These are phyloP conservation scores for Trichoderma erinaceum DNA, from an alignment of 495 filamentous ascomycete genomes.

Conservation along the genomic window DNA sequence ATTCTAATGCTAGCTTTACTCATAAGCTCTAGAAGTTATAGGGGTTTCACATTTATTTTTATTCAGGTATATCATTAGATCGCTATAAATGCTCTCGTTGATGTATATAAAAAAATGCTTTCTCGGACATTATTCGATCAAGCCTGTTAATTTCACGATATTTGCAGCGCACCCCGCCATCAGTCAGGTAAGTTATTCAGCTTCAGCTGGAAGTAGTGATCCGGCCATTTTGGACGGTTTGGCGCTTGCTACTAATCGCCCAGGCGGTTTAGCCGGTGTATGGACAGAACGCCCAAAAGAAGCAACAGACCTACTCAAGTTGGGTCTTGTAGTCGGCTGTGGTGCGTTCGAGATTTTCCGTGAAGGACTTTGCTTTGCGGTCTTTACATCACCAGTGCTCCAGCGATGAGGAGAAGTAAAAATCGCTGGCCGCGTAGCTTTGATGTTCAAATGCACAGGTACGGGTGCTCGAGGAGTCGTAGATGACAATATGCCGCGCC, in stretches of 20 bases:
- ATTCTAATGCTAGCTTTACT: too few relatives aligned
- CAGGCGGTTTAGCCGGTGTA: neutral
- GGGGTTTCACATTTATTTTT: too few relatives aligned
- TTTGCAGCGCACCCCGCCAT: neutral
- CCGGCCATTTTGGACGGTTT: neutral
- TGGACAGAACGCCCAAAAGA: neutral
- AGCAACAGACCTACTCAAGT: neutral
- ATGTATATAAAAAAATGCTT: neutral
- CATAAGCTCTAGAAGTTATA: too few relatives aligned
- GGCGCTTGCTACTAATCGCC: neutral
- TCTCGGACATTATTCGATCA: neutral
- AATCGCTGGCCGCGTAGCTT: neutral
- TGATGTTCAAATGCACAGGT: neutral
- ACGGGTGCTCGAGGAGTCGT: neutral
- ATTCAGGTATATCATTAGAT: too few relatives aligned
- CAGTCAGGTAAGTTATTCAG: neutral
- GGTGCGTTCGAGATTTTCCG: neutral
- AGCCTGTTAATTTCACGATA: neutral
- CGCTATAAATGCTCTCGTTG: too few relatives aligned
- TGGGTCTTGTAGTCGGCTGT: neutral
- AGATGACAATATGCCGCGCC: neutral
- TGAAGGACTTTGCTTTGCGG: neutral
- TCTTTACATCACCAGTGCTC: neutral
- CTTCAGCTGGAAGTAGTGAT: neutral
- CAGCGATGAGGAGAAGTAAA: neutral